Evolutionary conservation across 306 rosid species (phyloP), one percentile per base, ranked within the genome.

Genomic region (Rosa multiflora): DNA sequence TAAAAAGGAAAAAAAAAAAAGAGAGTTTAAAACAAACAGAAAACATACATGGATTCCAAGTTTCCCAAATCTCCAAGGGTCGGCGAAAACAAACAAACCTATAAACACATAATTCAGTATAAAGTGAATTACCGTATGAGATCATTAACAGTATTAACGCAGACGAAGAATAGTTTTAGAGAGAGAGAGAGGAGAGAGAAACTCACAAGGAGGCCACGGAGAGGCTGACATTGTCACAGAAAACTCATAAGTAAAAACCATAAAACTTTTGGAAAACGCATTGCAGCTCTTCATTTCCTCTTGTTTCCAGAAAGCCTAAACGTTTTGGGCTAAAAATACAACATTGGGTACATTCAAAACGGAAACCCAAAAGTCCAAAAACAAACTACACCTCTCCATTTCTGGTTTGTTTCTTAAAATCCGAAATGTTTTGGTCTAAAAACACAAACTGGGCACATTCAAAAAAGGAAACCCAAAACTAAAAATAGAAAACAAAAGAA

Each of bases 151-250:
- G 23, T 67, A 21, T n/a, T 48, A 0, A 2, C 21, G 43, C 47
- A 29, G 49, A 12, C 4, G 4, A 32, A 55, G 29, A 67, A 7
- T 61, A 77, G 29, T 32, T 4, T 9, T 4, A 23, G 26, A 23
- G 26, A 23, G 26, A 23, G 8, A 70, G 4, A 67, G 39, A 66
- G 67, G 62, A 72, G 72, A 61, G 18, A 52, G 74, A 73, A 73
- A 76, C 93, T 44, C 84, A 94, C 99, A 94, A 86, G 17, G 95
- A 84, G n/a, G 81, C 81, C 75, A 94, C 97, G 4, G 97, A 81
- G 74, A 89, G 72, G 83, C 81, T 88, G 76, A 72, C 76, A 84
- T 91, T 92, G 44, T 92, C 95, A 77, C 99, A 94, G 55, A 83
- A 83, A 11, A 94, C 94, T 18, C 99, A 13, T 14, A 2, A 64